Conservation (phyloP, 116 monocot genomes). For the Posidonia oceanica region DNA sequence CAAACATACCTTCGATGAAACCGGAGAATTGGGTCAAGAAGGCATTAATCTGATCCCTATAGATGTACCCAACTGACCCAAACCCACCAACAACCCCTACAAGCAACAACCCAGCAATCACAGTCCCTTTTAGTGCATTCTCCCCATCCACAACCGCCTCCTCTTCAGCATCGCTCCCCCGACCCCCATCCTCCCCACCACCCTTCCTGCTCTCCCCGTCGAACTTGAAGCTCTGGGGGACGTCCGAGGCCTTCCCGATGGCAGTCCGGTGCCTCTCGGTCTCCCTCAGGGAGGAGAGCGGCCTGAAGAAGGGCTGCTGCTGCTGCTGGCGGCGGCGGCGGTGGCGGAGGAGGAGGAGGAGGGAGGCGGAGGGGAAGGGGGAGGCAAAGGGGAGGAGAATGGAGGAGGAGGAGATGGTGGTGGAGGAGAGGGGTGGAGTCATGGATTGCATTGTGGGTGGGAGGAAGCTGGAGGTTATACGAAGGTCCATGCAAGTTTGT, state of each 20-base stretch:
- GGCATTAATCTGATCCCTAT: constrained; percentile 76
- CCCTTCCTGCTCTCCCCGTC: constrained; percentile 19
- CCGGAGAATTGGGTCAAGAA: constrained; percentile 81
- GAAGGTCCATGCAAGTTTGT: neutral
- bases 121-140: constrained; percentile 49
- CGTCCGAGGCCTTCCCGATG: constrained; percentile 39
- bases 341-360: constrained; percentile 4
- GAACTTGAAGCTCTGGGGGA: constrained; percentile 41
- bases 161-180: neutral
- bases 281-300: constrained; percentile 56
- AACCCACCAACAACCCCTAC: constrained; percentile 75
- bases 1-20: constrained; percentile 70
- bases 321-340: neutral
- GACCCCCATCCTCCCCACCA: constrained; percentile 6
- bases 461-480: neutral
- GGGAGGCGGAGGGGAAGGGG: constrained; percentile 13
- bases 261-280: constrained; percentile 31
- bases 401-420: constrained; percentile 11
- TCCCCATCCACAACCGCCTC: constrained; percentile 12
- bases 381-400: constrained; percentile 2
- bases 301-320: constrained; percentile 18
- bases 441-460: constrained; percentile 8
- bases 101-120: constrained; percentile 67
- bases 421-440: constrained; percentile 10
- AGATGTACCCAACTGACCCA: constrained; percentile 59